A percentile compares a stretch with the other conserved stretches of the same genome.
These are phyloP conservation scores for Omphalea diandra DNA, from an alignment of 441 rosid genomes.

Conservation along the genomic window DNA sequence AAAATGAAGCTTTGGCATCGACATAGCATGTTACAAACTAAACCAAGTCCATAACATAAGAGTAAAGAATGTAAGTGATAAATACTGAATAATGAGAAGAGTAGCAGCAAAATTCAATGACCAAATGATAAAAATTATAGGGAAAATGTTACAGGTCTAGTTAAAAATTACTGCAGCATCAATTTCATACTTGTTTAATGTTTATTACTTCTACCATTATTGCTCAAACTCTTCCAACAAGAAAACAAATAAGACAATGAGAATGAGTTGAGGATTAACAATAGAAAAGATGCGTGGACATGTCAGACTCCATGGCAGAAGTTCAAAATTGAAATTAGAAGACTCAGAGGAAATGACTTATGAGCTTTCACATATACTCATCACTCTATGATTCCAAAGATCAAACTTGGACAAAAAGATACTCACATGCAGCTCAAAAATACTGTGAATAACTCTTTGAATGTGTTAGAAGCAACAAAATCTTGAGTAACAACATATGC, in stretches of 20 bases:
- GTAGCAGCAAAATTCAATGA: not conserved
- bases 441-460: not conserved
- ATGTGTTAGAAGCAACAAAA: conserved; percentile 1
- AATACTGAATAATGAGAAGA: no score
- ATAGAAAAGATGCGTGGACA: not conserved
- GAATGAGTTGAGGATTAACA: not conserved
- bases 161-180: not conserved
- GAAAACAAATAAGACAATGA: not conserved
- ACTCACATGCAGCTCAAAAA: not conserved
- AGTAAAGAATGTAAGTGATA: not conserved
- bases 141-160: no score
- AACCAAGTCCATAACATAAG: not conserved
- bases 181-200: not conserved
- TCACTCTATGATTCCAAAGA: not conserved
- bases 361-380: not conserved
- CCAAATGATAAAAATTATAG: not conserved
- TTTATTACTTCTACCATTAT: not conserved
- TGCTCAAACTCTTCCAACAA: not conserved
- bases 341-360: not conserved
- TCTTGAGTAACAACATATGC: not conserved
- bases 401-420: not conserved
- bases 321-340: not conserved
- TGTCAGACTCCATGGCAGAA: not conserved
- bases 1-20: not conserved
- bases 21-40: not conserved